Percentiles rank a stretch among this genome's conserved stretches.
phyloP scores from a whole-genome alignment of 2,329 filamentous ascomycete species.

The Colletotrichum sp. region DNA sequence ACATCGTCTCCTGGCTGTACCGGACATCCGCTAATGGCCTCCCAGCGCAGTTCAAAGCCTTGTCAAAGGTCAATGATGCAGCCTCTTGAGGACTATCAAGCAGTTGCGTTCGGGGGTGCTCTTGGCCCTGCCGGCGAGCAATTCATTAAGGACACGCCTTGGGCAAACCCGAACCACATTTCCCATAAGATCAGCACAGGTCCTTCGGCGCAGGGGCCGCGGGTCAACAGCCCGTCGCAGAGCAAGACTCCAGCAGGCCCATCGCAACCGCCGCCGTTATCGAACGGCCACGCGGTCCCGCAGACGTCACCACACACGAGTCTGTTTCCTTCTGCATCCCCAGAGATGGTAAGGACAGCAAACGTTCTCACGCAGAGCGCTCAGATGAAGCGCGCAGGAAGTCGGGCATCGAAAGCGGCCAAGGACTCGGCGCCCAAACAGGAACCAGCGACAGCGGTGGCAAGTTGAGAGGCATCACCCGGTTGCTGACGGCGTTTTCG shows the following conservation, averaged over 20 bases:
- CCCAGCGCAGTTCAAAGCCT: slow-evolving; percentile 14
- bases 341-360: slow-evolving; percentile 18
- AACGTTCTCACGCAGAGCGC: slow-evolving; percentile 18
- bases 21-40: neutral
- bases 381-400: slow-evolving; percentile 21
- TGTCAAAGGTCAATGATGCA: slow-evolving; percentile 43
- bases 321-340: slow-evolving; percentile 16
- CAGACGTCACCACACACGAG: slow-evolving; percentile 4
- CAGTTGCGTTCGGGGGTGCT: slow-evolving; percentile 50
- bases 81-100: slow-evolving; percentile 52
- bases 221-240: slow-evolving; percentile 6
- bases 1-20: neutral
- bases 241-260: slow-evolving; percentile 12
- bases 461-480: slow-evolving; percentile 17
- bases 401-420: slow-evolving; percentile 19
- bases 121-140: slow-evolving; percentile 78
- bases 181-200: slow-evolving; percentile 59
- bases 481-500: slow-evolving; percentile 19
- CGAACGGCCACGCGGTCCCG: slow-evolving; percentile 7
- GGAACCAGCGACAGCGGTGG: slow-evolving; percentile 16
- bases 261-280: neutral
- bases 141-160: slow-evolving; percentile 87
- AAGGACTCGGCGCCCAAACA: slow-evolving; percentile 20
- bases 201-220: slow-evolving; percentile 26
- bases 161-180: slow-evolving; percentile 88